Base-by-base conservation (phyloP, 805 yeast genomes). In the Candida coquimbonensis region DNA sequence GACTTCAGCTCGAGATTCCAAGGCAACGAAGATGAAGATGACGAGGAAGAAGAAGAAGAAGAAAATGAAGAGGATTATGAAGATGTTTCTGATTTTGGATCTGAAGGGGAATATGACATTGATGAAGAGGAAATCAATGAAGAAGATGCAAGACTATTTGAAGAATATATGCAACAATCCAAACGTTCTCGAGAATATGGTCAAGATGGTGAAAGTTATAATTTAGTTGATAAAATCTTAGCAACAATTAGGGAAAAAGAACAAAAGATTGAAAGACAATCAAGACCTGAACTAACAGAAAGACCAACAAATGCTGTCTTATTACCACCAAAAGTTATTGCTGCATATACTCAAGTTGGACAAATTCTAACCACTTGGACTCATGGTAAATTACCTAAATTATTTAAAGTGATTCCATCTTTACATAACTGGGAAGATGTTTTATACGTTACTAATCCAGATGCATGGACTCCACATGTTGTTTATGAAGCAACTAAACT, bases 371-470 rank as follows among this genome's bases (percentile, higher is more conserved):
- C 88, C 19, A 80, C 95, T 5, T 93, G 95, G 79, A 84, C 90
- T 36, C 96, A 93, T 59, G 99, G 99, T 42, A 90, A 90, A 65
- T 73, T 93, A 44, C 99, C 99, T n/a, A 90, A 91, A 59, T 77
- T 95, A 32, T 93, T 93, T 73, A 93, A 93, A 62, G 95, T 93
- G 42, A 77, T 95, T 46, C 99, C 99, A 33, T 77, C 95, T 4
- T 74, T 93, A 53, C 83, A 77, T 55, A 91, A 91, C 67, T 93
- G 99, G 99, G 89, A 89, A 63, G 98, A 91, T 63, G 84, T 93
- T 32, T 69, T 93, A 33, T 91, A 81, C 60, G 96, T 93, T 36
- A 90, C 98, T 1, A 80, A 88, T 54, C 99, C 99, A 9, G 89
- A 80, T 51, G 69, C 73, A 27, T 93, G 99, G 99, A 86, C 98